phyloP scores from a whole-genome alignment of 2,329 filamentous ascomycete genomes.

The Ascosphaera acerosa region DNA sequence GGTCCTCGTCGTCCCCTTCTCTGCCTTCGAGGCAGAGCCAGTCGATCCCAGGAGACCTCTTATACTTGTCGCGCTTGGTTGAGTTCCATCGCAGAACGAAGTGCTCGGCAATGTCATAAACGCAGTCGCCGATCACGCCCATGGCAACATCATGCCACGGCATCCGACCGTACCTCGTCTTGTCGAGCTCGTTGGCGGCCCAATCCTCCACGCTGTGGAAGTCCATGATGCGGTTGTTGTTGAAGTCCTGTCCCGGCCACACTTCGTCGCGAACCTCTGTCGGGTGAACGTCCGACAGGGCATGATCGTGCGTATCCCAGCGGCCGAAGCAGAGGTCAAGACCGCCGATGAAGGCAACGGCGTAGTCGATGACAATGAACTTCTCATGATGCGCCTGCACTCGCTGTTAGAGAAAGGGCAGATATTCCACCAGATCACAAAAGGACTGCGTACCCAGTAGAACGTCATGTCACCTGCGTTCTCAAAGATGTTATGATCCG shows the following conservation, averaged over 20 bases:
- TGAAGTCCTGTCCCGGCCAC: slow-evolving; percentile 92
- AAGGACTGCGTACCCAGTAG: slow-evolving; percentile 38
- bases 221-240: slow-evolving; percentile 91
- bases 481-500: slow-evolving; percentile 82
- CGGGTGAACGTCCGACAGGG: slow-evolving; percentile 67
- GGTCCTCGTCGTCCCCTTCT: slow-evolving; percentile 52
- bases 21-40: slow-evolving; percentile 64
- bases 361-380: slow-evolving; percentile 84
- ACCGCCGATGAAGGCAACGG: slow-evolving; percentile 75
- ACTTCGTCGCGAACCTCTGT: slow-evolving; percentile 47
- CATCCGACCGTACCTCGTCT: slow-evolving; percentile 82
- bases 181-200: slow-evolving; percentile 80
- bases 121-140: slow-evolving; percentile 67
- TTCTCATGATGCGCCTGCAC: slow-evolving; percentile 71
- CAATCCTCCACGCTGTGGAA: slow-evolving; percentile 78
- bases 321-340: slow-evolving; percentile 88
- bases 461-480: slow-evolving; percentile 91
- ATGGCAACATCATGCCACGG: slow-evolving; percentile 95
- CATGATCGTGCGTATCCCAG: slow-evolving; percentile 74
- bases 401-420: background rate
- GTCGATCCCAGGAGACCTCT: slow-evolving; percentile 57
- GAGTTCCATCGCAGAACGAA: slow-evolving; percentile 93
- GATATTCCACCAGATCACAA: too few species aligned
- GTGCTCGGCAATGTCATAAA: slow-evolving; percentile 87
- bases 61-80: slow-evolving; percentile 73